Base-by-base conservation (phyloP, 1,139 yeast species). In the Saccharomyces hybrid region DNA sequence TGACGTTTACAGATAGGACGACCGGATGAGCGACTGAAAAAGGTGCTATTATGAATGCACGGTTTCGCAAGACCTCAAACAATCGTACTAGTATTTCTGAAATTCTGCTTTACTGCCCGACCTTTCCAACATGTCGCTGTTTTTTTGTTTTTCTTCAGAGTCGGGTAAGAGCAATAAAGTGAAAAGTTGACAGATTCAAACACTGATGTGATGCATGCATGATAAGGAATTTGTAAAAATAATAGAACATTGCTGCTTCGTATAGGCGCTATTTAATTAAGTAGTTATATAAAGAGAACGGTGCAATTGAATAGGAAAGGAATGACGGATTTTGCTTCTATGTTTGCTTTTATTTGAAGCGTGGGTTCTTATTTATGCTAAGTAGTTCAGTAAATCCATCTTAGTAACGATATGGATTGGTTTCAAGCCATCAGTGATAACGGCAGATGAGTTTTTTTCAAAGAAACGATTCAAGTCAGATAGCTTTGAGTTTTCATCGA, bases 371-470 rank as follows among this genome's bases (percentile, higher is more conserved):
- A 11, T 29, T 29, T 29, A 64, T 51, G 70, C 65, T 55, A 73
- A 77, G 72, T 79, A 88, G 48, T 88, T 81, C 65, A 88, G 77
- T 70, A 88, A 77, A 71, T 88, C 96, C 64, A 88, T 95, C 76
- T 88, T 88, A 60, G 96, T 88, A 57, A 88, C 96, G 57, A 88
- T 85, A 70, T 88, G 95, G 51, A 86, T 79, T 51, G 96, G 95
- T 68, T 80, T 84, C 67, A 81, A 77, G 29, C 81, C 84, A 66
- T 85, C 93, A 52, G 96, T 88, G 58, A 88, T 87, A 64, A 88
- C 82, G 42, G 95, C 96, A 64, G 88, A 84, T 13, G 96, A 87
- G 73, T 88, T 84, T 67, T 85, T 87, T 75, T 88, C 96, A 64
- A 88, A 88, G 73, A 88, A 88, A 64, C 81, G 79, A 75, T 85